Evolutionary conservation across 768 basidiomycete species (phyloP).

Genomic region (Neoboletus magnificus): DNA sequence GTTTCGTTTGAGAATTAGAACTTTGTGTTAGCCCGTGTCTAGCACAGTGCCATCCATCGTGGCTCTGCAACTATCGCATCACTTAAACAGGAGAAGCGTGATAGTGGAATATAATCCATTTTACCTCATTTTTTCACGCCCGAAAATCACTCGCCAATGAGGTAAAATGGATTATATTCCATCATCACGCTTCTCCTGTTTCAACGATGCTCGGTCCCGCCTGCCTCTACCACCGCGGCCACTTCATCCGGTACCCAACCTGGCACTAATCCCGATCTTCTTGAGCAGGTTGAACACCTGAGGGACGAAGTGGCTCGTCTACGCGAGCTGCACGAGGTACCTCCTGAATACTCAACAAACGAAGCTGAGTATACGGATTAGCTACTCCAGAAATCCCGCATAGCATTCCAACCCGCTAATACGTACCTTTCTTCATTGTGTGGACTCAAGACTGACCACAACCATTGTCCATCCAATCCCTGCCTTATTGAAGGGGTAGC

Average conservation of each 20-base stretch:
- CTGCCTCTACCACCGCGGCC: not conserved
- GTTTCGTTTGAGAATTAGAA: not conserved
- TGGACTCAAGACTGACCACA: not conserved
- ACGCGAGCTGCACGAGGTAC: not conserved
- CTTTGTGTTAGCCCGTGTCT: not conserved
- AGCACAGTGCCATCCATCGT: not conserved
- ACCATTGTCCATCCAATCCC: no score
- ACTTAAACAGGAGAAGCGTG: no score
- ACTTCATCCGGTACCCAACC: not conserved
- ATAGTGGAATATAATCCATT: no score
- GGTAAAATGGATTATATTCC: no score
- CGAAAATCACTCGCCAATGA: no score
- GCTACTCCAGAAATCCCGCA: not conserved
- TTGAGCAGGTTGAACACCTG: slow-evolving; percentile 4
- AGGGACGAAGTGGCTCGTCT: slow-evolving; percentile 12
- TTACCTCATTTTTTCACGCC: no score
- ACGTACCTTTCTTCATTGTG: not conserved
- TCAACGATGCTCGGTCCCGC: not conserved
- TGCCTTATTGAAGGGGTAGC: no score
- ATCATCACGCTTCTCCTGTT: no score
- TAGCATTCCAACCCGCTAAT: no score
- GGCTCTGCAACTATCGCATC: not conserved
- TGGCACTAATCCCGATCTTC: not conserved
- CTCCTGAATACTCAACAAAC: not conserved
- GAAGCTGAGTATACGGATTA: not conserved